Evolutionary conservation across 1,284 basidiomycete genomes (phyloP), one percentile per base, ranked within the genome.

Genomic region (Trichosporon sp.): DNA sequence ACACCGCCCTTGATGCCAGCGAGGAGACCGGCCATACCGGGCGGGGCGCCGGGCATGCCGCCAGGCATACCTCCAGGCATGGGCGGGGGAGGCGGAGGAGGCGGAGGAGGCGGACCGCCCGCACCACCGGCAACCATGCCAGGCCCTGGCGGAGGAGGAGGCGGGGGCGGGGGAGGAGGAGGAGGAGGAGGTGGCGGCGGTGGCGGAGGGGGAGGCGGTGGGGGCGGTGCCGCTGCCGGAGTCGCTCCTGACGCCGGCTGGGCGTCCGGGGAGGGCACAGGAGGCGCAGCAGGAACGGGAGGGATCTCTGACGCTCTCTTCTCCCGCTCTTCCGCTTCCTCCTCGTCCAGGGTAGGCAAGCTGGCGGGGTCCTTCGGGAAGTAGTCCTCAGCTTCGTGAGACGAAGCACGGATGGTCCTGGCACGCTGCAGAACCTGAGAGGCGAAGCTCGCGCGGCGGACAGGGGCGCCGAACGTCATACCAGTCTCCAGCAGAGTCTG

Each of bases 291-390:
- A 2, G 70, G 65, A 2, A 70, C 59, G 8, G 68, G 66, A 11
- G 65, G 59, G 2, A n/a, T 21, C 59, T 63, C 65, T 4, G 65
- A 32, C n/a, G 65, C 65, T 78, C 10, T 69, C 35, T 21, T 56
- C 40, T 76, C 69, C 64, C 84, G 46, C 51, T 66, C 69, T 73
- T 76, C 76, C 31, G 70, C 67, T 10, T 64, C 35, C 35, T 26
- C 85, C 72, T 87, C 87, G 32, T 81, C 75, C 54, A 87, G 80
- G 31, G 85, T 79, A 1, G 86, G 79, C 46, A 86, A 78, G 4
- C 70, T 46, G 1, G 70, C 69, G 14, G 71, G 67, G 12, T 56
- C 35, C 10, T 66, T 31, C 10, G 71, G 68, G 12, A 71, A 51
- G 71, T 71, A 75, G 59, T 70, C 73, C 59, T 76, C 70, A 19